Percentiles rank a stretch among this genome's conserved stretches.
phyloP scores from a whole-genome alignment of 2,329 filamentous ascomycete genomes.

The Fusarium keratoplasticum region DNA sequence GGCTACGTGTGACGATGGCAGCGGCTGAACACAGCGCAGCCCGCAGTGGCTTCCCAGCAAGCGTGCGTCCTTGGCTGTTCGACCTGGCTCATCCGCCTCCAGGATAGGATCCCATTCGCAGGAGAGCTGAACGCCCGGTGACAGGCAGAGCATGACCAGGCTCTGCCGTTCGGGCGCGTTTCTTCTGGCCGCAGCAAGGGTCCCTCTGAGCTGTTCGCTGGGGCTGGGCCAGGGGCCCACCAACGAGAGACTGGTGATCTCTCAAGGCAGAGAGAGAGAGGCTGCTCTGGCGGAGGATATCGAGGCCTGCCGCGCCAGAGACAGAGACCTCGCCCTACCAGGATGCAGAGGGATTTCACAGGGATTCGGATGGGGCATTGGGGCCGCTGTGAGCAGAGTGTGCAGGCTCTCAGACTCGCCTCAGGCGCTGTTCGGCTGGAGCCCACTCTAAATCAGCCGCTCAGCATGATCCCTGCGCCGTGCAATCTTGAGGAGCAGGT shows the following conservation, averaged over 20 bases:
- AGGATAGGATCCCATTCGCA: not conserved
- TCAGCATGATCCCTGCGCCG: constrained; percentile 30
- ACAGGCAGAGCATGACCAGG: constrained; percentile 6
- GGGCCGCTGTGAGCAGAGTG: constrained; percentile 10
- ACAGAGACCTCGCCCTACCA: not conserved
- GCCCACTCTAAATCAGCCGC: constrained; percentile 36
- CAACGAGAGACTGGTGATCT: not conserved
- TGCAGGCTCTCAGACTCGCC: constrained; percentile 23
- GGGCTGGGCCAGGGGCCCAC: not conserved
- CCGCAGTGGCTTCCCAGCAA: constrained; percentile 25
- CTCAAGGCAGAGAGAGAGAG: not conserved
- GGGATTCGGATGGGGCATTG: constrained; percentile 13
- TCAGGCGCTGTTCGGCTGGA: constrained; percentile 3
- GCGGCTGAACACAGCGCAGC: constrained; percentile 37
- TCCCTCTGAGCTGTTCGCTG: not conserved
- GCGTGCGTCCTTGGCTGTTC: not conserved
- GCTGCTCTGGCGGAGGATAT: not conserved
- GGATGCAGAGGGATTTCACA: constrained; percentile 14
- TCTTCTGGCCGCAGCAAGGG: constrained; percentile 6
- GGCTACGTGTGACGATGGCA: constrained; percentile 42
- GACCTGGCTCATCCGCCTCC: not conserved
- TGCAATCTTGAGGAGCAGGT: constrained; percentile 34
- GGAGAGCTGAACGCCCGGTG: not conserved
- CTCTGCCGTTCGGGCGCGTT: constrained; percentile 14
- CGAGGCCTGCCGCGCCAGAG: not conserved